Percentiles rank a stretch among this genome's conserved stretches.
Evolutionary conservation across 768 basidiomycete genomes (phyloP).

Genomic region (Mycena floridula): DNA sequence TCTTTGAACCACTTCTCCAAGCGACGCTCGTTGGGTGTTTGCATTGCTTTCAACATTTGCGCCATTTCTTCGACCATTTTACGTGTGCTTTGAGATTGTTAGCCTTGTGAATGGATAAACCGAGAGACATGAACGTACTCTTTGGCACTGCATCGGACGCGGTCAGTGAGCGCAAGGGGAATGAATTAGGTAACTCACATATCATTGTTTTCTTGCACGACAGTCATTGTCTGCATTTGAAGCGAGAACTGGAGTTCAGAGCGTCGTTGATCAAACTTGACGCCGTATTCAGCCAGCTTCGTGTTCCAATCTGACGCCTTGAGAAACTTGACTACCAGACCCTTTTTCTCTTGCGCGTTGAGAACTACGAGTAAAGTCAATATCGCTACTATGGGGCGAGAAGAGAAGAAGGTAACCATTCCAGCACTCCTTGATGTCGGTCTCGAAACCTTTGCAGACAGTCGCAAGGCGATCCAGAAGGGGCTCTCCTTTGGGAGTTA

Average conservation of each 20-base stretch:
- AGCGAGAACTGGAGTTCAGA: conserved; percentile 4
- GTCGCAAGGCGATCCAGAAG: background rate
- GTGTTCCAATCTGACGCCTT: conserved; percentile 1
- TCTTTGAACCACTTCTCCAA: conserved; percentile 1
- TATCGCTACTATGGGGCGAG: too few species aligned
- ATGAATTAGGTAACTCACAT: background rate
- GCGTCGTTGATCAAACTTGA: background rate
- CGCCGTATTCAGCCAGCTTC: background rate
- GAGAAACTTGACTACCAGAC: background rate
- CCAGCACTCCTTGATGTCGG: conserved; percentile 3
- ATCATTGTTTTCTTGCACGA: background rate
- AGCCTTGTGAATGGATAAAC: background rate
- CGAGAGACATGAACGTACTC: background rate
- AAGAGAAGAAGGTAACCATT: background rate
- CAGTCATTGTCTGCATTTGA: background rate
- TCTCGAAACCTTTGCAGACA: conserved; percentile 1
- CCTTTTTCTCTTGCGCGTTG: conserved; percentile 3
- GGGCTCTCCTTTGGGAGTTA: background rate
- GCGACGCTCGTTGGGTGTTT: background rate
- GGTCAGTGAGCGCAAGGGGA: background rate
- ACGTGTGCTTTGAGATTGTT: too few species aligned
- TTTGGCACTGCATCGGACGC: background rate
- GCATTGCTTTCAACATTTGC: background rate
- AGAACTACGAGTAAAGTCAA: background rate
- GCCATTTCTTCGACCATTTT: background rate